These are phyloP conservation scores for Pichia sporocuriosa DNA, from an alignment of 805 yeast genomes.

Conservation along the genomic window DNA sequence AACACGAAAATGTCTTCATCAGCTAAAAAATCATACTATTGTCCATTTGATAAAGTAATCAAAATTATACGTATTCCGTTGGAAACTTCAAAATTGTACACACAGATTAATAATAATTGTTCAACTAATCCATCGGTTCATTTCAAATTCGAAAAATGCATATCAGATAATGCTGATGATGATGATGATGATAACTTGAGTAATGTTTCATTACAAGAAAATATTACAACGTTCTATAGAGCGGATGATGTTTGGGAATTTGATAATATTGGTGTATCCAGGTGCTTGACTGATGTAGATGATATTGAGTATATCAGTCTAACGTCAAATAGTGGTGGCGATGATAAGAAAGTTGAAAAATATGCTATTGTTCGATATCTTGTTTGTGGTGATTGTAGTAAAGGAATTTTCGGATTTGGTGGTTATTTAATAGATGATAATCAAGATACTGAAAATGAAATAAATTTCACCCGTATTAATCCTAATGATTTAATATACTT, in stretches of 20 bases:
- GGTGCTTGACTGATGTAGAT: slow-evolving; percentile 18
- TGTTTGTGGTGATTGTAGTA: slow-evolving; percentile 71
- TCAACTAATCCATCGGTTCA: slow-evolving; percentile 6
- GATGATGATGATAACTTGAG: not conserved
- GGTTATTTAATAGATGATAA: slow-evolving; percentile 29
- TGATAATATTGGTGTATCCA: slow-evolving; percentile 72
- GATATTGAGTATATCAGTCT: slow-evolving; percentile 6
- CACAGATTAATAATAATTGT: too few species aligned
- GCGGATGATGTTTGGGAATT: slow-evolving; percentile 68
- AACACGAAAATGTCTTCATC: not conserved
- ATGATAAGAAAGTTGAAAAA: slow-evolving; percentile 18
- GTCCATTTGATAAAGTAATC: slow-evolving; percentile 16
- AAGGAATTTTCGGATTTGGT: slow-evolving; percentile 72
- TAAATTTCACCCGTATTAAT: slow-evolving; percentile 7
- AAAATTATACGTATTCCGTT: slow-evolving; percentile 10
- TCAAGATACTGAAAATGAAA: slow-evolving; percentile 10
- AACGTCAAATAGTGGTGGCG: slow-evolving; percentile 16
- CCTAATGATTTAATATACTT: slow-evolving; percentile 16
- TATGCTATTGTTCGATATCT: slow-evolving; percentile 44
- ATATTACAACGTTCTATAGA: slow-evolving; percentile 27
- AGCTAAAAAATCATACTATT: slow-evolving; percentile 5
- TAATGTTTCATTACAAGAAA: not conserved
- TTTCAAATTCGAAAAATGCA: slow-evolving; percentile 7
- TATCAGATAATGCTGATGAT: slow-evolving; percentile 2
- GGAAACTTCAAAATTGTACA: slow-evolving; percentile 5